These are phyloP conservation scores for Nasturtium officinale DNA, from an alignment of 345 rosid species.

Conservation along the genomic window DNA sequence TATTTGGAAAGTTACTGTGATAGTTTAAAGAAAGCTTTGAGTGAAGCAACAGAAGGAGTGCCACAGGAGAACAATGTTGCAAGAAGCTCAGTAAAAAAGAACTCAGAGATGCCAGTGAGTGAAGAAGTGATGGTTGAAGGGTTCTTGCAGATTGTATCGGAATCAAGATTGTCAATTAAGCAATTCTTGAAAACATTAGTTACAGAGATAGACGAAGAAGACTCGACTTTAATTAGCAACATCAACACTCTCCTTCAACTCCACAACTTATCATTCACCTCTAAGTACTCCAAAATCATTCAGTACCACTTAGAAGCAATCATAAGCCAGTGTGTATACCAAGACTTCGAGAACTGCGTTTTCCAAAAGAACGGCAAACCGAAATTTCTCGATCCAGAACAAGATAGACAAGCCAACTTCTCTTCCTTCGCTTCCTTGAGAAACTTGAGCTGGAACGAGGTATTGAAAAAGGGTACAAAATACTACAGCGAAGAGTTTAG, in stretches of 20 bases:
- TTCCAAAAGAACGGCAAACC: conserved; percentile 83
- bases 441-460: conserved; percentile 96
- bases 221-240: conserved; percentile 53
- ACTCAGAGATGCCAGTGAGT: conserved; percentile 66
- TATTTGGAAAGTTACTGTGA: conserved; percentile 83
- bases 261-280: conserved; percentile 58
- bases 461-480: conserved; percentile 84
- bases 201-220: conserved; percentile 72
- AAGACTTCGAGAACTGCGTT: conserved; percentile 82
- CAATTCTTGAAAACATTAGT: conserved; percentile 86
- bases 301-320: conserved; percentile 79
- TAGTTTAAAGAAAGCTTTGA: conserved; percentile 73
- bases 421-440: conserved; percentile 74
- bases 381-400: conserved; percentile 69
- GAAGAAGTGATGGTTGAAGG: conserved; percentile 93
- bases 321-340: conserved; percentile 79
- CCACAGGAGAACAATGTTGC: conserved; percentile 23
- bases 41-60: conserved; percentile 55
- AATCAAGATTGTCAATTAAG: conserved; percentile 87
- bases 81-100: conserved; percentile 29
- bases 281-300: conserved; percentile 69
- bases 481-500: conserved; percentile 94
- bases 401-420: conserved; percentile 75
- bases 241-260: conserved; percentile 72
- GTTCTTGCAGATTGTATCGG: conserved; percentile 89